These are phyloP conservation scores for Gossypium turneri DNA, from an alignment of 345 rosid species.

Conservation along the genomic window DNA sequence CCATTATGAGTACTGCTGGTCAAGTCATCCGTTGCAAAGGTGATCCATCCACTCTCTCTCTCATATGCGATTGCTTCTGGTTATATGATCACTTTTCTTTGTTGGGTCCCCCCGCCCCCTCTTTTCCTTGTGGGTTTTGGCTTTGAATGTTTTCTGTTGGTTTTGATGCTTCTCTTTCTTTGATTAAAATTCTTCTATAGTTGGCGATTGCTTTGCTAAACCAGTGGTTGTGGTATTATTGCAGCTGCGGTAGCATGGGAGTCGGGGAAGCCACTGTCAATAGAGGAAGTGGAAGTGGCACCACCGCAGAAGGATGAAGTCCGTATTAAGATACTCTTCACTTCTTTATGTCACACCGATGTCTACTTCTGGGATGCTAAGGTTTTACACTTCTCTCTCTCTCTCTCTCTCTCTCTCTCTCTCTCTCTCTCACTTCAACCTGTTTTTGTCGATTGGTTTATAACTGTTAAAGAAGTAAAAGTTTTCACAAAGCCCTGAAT, in stretches of 20 bases:
- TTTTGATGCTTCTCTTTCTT: not conserved
- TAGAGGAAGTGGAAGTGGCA: not conserved
- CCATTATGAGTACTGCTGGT: slow-evolving; percentile 42
- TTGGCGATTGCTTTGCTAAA: too few relatives aligned
- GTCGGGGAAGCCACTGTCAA: too few relatives aligned
- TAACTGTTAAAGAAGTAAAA: too few relatives aligned
- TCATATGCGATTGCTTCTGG: not conserved
- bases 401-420: too few relatives aligned
- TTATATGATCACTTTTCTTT: not conserved
- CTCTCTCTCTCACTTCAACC: not conserved
- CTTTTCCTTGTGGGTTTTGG: not conserved
- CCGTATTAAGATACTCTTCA: not conserved
- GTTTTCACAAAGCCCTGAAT: too few relatives aligned
- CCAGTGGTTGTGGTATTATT: too few relatives aligned
- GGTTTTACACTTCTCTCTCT: not conserved
- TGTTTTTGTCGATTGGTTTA: too few relatives aligned
- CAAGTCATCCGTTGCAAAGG: slow-evolving; percentile 77
- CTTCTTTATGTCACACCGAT: not conserved
- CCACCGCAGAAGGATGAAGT: not conserved
- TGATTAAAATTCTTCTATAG: not conserved
- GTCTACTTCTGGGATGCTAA: slow-evolving; percentile 5
- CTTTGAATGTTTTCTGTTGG: not conserved
- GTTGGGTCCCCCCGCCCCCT: too few relatives aligned
- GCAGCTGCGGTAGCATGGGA: too few relatives aligned
- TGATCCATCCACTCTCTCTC: not conserved